Evolutionary conservation across 495 filamentous ascomycete species (phyloP), one percentile per base, ranked within the genome.

Genomic region (Neurospora cerealis): DNA sequence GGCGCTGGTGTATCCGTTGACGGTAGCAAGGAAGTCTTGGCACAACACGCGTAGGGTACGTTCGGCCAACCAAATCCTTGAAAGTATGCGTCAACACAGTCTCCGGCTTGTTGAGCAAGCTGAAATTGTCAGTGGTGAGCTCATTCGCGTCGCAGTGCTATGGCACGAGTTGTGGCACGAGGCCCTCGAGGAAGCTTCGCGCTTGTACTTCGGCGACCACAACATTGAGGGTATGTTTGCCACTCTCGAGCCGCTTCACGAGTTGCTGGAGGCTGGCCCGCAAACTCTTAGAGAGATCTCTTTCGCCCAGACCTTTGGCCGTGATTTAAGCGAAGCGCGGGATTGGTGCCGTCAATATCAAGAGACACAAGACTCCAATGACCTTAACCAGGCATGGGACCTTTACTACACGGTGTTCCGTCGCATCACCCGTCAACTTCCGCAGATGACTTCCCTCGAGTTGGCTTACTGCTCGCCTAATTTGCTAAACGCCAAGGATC

Each of bases 161-260:
- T 99, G 96, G 96, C 96, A 99, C 80, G 96, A 99, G 77, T 91
- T 95, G 62, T 99, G 96, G 96, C 96, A 99, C 76, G 96, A 99
- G 81, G 96, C 92, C n/a, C 87, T 99, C 15, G 96, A 99, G 81
- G 96, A 99, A 82, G 96, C 96, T 4, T 97, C 94, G 7, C 89
- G 96, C 69, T 83, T 96, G 66, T 92, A 91, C 75, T 99, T 99
- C 77, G 96, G 95, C 54, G 96, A 98, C 78, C 90, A 93, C 73
- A 96, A 99, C 79, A 93, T 97, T 71, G 93, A 97, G 72, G 97
- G 95, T 80, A 98, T 98, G 95, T 95, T 99, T 80, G 87, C 90
- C 48, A 94, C 92, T 1, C 89, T 99, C 34, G 91, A 91, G 34
- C 96, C 96, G 17, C 85, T 99, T 69, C 96, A 99, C 80, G 92